phyloP scores from a whole-genome alignment of 768 basidiomycete species.

The Gloeophyllum trabeum region DNA sequence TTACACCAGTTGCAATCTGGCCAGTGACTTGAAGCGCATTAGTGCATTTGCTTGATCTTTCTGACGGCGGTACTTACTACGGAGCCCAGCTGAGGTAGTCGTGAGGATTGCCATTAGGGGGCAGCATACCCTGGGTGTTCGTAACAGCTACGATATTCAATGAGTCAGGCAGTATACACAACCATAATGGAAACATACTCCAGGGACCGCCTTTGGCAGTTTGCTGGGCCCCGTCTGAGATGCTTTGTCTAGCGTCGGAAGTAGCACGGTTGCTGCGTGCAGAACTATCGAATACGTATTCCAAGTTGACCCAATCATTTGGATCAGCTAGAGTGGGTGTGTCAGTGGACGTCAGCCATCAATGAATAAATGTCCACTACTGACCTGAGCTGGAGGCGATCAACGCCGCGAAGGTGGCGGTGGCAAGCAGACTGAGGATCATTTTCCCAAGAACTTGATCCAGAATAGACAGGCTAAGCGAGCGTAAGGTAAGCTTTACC shows the following conservation, averaged over 20 bases:
- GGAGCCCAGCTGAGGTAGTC: slow-evolving; percentile 52
- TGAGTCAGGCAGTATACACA: neutral
- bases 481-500: too few relatives aligned
- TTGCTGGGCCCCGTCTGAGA: slow-evolving; percentile 24
- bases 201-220: slow-evolving; percentile 27
- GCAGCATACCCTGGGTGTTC: slow-evolving; percentile 16
- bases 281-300: slow-evolving; percentile 25
- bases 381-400: too few relatives aligned
- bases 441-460: too few relatives aligned
- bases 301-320: slow-evolving; percentile 37
- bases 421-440: too few relatives aligned
- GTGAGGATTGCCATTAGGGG: slow-evolving; percentile 27
- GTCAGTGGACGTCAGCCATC: too few relatives aligned
- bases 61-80: slow-evolving; percentile 27
- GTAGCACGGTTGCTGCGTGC: slow-evolving; percentile 15
- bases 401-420: too few relatives aligned
- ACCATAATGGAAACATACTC: slow-evolving; percentile 16
- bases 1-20: slow-evolving; percentile 43
- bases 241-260: slow-evolving; percentile 19
- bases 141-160: slow-evolving; percentile 21
- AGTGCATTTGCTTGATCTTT: slow-evolving; percentile 1
- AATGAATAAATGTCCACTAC: too few relatives aligned
- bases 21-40: slow-evolving; percentile 30
- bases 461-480: too few relatives aligned
- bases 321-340: slow-evolving; percentile 24